Base-by-base conservation (phyloP, 83 land plant species). In the Picea abies region DNA sequence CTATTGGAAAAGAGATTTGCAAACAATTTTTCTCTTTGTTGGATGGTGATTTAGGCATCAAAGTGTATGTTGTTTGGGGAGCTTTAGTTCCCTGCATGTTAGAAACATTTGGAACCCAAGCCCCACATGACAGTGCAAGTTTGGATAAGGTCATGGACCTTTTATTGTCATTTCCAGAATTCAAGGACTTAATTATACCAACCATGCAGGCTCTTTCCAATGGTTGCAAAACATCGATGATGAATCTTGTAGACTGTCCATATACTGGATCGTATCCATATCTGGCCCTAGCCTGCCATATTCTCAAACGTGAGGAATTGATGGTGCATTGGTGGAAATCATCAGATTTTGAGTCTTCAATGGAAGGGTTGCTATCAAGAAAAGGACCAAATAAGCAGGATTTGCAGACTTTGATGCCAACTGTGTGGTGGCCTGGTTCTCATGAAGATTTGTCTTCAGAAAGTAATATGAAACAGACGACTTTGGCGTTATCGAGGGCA, bases 371-470 rank as follows among this genome's bases (percentile, higher is more conserved):
- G 66, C 88, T 97, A 25, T 92, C 96, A 52, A 83, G 90, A 82
- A 97, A 95, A 75, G 88, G 85, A 26, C 96, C 98, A 26, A 95
- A 94, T 84, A 97, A 94, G 85, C 87, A 88, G 61, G 99, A 97
- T 61, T 89, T 97, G 89, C 90, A 94, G 76, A 60, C 49, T 37
- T 76, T 97, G 83, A 91, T 97, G 75, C 99, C 99, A 47, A 88
- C 88, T 73, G 98, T 97, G 39, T 95, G 98, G 96, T 97, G 99
- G 98, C 98, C 95, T 75, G 96, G 98, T 12, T 95, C 94, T 62
- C 87, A 81, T 78, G 98, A 95, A 85, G 99, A 97, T 79, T 73
- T 86, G 6, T 93, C 90, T 67, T 87, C 87, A 19, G 99, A 97
- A 82, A 89, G 84, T 69, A 94, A 91, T 80, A 97, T 97, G 99